phyloP scores from a whole-genome alignment of 306 rosid genomes.

The Medicago truncatula region MtrunA17r5.0-ANR NC_053044.1:50158501-50159000 shows the following conservation, averaged over 20 bases:
- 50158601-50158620: constrained; percentile 1
- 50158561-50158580: constrained; percentile 12
- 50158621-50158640: not conserved
- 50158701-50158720: too few species aligned
- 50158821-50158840: not conserved
- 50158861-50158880: constrained; percentile 20
- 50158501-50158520: not conserved
- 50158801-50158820: too few species aligned
- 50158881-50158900: not conserved
- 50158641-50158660: not conserved
- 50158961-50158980: constrained; percentile 69
- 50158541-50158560: not conserved
- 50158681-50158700: not conserved
- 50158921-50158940: constrained; percentile 95
- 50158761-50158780: too few species aligned
- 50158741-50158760: too few species aligned
- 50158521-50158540: not conserved
- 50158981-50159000: constrained; percentile 78
- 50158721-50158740: not conserved
- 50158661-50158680: not conserved
- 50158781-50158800: constrained; percentile 5
- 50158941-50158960: constrained; percentile 72
- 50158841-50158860: constrained; percentile 26
- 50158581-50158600: not conserved
- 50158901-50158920: constrained; percentile 41